Conservation (phyloP, 768 basidiomycete species). For the Rhizopogon salebrosus region DNA sequence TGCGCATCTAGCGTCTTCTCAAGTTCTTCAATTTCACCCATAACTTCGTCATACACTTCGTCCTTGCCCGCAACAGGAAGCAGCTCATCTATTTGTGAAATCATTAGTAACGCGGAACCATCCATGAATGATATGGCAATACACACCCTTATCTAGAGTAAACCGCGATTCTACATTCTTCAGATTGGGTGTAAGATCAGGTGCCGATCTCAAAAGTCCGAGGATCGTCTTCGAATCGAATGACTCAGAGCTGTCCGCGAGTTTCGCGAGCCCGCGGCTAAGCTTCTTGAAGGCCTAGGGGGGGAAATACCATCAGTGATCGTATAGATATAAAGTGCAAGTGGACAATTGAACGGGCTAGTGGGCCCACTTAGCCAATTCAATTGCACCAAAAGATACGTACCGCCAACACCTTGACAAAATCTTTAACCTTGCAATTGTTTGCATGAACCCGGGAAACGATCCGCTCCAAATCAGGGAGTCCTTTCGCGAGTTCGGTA, state of each 20-base stretch:
- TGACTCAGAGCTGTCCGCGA: conserved; percentile 60
- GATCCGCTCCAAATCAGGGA: conserved; percentile 91
- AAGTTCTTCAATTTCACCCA: conserved; percentile 60
- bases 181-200: conserved; percentile 70
- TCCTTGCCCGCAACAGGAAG: conserved; percentile 84
- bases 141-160: conserved; percentile 50
- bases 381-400: conserved; percentile 11
- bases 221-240: conserved; percentile 78
- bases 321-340: background rate
- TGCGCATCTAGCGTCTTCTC: conserved; percentile 70
- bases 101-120: background rate
- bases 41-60: conserved; percentile 74
- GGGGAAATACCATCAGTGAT: conserved; percentile 4
- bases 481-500: conserved; percentile 64
- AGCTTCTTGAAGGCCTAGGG: conserved; percentile 71
- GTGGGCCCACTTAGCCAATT: background rate
- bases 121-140: background rate
- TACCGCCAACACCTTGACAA: conserved; percentile 77
- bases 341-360: background rate
- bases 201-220: conserved; percentile 72
- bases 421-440: conserved; percentile 82
- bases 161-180: conserved; percentile 71
- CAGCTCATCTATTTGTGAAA: conserved; percentile 60
- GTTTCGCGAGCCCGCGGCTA: conserved; percentile 55
- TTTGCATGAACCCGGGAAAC: conserved; percentile 94